Base-by-base conservation (phyloP, 2,329 filamentous ascomycete species). In the Trichoderma asperellum region DNA sequence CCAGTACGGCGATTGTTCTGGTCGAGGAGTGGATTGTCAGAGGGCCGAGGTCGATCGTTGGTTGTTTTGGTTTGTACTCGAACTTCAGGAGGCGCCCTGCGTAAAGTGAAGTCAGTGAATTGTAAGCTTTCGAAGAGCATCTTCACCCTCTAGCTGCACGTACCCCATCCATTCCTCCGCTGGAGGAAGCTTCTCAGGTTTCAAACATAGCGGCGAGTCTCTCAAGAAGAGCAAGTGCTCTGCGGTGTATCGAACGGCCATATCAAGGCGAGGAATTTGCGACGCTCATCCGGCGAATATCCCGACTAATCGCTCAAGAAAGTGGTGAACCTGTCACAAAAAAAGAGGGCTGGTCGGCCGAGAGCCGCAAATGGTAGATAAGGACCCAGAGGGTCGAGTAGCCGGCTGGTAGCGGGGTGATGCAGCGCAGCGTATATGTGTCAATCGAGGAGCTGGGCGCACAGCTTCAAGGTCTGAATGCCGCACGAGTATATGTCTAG, bases 121-220 rank as follows among this genome's bases (percentile, higher is more conserved):
- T 43, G 24, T 16, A 12, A 53, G 16, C 11, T 62, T 53, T 35
- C 24, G 34, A 59, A 18, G 65, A 61, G 53, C 53, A 56, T 14
- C 57, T 24, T 29, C 7, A 60, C 81, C 88, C 78, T 37, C 32
- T 7, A 16, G 29, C 47, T 59, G 21, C 85, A 96, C 92, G 94
- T 94, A 97, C 92, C 95, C 94, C 93, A 97, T 97, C 94, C 94
- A 98, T 84, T 97, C 93, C 82, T 97, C 93, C 72, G 91, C 87
- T 32, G 93, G 91, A 73, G 94, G 94, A 57, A 97, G 86, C 72
- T 86, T 87, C 72, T 90, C 84, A 58, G 95, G 95, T 81, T 92
- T 96, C 75, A 87, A 83, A 77, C 94, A 94, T 79, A 97, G 85
- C 73, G 94, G 94, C 73, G 95, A 97, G 70, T 91, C 85, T 81